Evolutionary conservation across 805 yeast species (phyloP), one percentile per base, ranked within the genome.

Genomic region (Wickerhamomyces bovis): DNA sequence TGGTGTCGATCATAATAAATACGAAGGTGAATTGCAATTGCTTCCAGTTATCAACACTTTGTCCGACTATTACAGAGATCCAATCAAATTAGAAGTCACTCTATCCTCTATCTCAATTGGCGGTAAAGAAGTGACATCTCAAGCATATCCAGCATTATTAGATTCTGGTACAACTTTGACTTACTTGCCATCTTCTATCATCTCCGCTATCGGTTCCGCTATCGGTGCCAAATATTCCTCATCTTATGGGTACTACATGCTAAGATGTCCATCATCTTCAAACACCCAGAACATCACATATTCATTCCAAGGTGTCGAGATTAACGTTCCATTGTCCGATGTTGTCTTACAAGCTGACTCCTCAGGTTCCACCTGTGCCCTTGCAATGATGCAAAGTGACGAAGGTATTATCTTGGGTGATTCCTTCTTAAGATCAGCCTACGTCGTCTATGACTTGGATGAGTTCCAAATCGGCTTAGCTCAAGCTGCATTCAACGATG

Each of bases 1-100:
- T 42, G 94, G 83, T 26, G 73, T 81, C 23, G 92, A 85, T 57
- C 76, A 74, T 49, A 72, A 77, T 35, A 83, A 83, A 63, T 82
- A 77, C 60, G 45, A 64, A 0, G 89, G 89, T 15, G 50, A 61
- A 15, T 62, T 82, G 33, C 61, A 69, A 28, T 64, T 78, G 1
- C 60, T 83, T 8, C 82, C 83, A 23, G 53, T 80, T 38, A 46
- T 58, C 36, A 58, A 58, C 47, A 64, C 76, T 1, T 55, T 63
- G 22, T 54, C 53, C 3, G 19, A 31, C 9, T 44, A 49, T 11
- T 72, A 66, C 55, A 42, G 41, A 9, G 41, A 54, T 1, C 73
- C 82, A 4, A 65, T 77, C 46, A 68, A 75, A 50, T 55, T 78
- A 16, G 77, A 78, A 52, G 65, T 80, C 40, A 71, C 77, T 1